A percentile compares a stretch with the other conserved stretches of the same genome.
Evolutionary conservation across 2,329 filamentous ascomycete species (phyloP).

Genomic region (Penicillium sp.): DNA sequence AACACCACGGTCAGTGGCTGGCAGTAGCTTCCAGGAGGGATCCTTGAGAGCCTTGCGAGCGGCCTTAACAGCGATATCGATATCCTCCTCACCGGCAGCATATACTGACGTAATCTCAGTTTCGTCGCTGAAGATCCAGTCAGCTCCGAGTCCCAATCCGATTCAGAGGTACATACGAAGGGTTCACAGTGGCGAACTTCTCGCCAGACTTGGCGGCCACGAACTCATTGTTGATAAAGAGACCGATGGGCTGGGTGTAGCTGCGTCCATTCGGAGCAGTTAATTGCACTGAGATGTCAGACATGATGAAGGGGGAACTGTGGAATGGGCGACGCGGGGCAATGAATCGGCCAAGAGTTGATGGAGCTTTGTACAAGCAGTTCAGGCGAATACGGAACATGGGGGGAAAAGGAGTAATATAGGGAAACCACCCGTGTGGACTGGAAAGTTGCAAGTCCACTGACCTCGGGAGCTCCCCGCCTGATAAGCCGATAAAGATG

Average conservation of each 20-base stretch:
- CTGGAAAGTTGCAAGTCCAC: background rate
- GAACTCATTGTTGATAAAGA: slow-evolving; percentile 78
- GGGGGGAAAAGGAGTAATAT: background rate
- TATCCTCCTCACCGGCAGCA: slow-evolving; percentile 41
- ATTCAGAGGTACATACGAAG: slow-evolving; percentile 39
- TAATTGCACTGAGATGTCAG: slow-evolving; percentile 46
- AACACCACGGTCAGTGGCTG: slow-evolving; percentile 52
- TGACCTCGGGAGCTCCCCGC: slow-evolving; percentile 9
- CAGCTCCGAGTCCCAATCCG: slow-evolving; percentile 3
- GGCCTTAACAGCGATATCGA: slow-evolving; percentile 28
- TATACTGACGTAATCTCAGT: slow-evolving; percentile 62
- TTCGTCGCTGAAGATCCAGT: slow-evolving; percentile 46
- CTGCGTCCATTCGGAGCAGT: slow-evolving; percentile 66
- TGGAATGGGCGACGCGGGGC: slow-evolving; percentile 18
- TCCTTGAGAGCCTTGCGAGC: slow-evolving; percentile 31
- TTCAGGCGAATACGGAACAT: slow-evolving; percentile 12
- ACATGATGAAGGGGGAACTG: slow-evolving; percentile 27
- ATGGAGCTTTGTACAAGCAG: slow-evolving; percentile 7
- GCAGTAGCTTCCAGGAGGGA: slow-evolving; percentile 29
- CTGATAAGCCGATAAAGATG: slow-evolving; percentile 18
- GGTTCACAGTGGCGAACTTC: slow-evolving; percentile 60
- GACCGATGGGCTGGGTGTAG: slow-evolving; percentile 64
- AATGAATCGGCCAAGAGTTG: background rate
- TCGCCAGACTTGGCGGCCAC: slow-evolving; percentile 57
- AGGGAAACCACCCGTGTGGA: background rate